phyloP scores from a whole-genome alignment of 306 rosid species.

The Styphnolobium japonicum region DNA sequence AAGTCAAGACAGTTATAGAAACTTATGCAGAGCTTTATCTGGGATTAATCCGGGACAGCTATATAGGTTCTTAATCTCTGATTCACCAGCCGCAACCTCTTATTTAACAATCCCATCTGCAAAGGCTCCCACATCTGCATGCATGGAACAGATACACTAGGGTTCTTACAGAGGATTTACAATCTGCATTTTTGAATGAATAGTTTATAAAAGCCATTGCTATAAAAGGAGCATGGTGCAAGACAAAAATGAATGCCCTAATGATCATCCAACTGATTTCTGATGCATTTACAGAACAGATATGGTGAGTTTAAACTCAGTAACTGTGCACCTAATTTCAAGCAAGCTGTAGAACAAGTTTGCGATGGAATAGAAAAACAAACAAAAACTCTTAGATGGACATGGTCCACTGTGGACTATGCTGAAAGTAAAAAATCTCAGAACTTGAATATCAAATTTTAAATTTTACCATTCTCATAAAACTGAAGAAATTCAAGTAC shows the following conservation, averaged over 20 bases:
- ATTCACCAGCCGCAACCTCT: neutral
- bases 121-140: neutral
- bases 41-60: neutral
- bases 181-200: constrained; percentile 7
- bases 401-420: too few relatives aligned
- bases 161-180: neutral
- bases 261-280: neutral
- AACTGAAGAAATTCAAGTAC: too few relatives aligned
- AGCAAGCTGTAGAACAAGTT: neutral
- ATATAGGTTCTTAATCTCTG: neutral
- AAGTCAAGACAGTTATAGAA: neutral
- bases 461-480: too few relatives aligned
- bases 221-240: neutral
- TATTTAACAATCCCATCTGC: neutral
- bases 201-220: neutral
- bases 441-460: too few relatives aligned
- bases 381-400: too few relatives aligned
- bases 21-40: neutral
- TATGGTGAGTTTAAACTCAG: neutral
- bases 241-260: neutral
- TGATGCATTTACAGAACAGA: neutral
- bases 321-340: neutral
- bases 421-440: too few relatives aligned
- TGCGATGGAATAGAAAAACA: too few relatives aligned
- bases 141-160: constrained; percentile 1